Evolutionary conservation across 306 rosid genomes (phyloP).

Genomic region (Castanospermum australe): DNA sequence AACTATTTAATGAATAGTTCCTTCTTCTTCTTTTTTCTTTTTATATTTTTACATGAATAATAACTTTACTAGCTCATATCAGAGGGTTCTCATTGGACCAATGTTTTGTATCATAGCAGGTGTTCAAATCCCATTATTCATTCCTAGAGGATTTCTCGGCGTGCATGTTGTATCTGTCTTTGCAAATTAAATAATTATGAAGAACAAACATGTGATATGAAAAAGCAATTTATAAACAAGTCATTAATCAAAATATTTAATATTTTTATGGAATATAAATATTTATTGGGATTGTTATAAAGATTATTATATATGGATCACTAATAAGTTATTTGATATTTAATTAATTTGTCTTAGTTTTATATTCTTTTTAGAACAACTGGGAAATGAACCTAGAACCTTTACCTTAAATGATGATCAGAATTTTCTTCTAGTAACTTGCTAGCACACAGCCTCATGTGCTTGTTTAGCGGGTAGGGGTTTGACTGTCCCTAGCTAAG

Average conservation of each 20-base stretch:
- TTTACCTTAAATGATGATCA: too few species aligned
- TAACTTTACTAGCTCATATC: neutral
- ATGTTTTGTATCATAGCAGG: neutral
- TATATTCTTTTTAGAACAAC: neutral
- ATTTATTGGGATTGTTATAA: neutral
- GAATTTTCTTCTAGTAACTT: neutral
- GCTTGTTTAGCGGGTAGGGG: neutral
- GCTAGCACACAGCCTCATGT: neutral
- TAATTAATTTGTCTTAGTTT: neutral
- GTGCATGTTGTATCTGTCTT: neutral
- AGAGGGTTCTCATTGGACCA: too few species aligned
- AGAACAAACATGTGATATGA: conserved; percentile 10
- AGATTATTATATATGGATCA: neutral
- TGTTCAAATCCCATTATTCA: conserved; percentile 38
- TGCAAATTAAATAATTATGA: neutral
- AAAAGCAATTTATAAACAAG: neutral
- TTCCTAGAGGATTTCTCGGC: conserved; percentile 46
- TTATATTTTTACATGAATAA: neutral
- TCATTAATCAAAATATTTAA: too few species aligned
- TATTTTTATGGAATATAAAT: too few species aligned
- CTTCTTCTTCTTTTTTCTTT: too few species aligned
- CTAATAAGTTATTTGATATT: neutral
- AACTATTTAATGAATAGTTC: too few species aligned
- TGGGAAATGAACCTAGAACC: too few species aligned
- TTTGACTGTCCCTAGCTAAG: neutral